phyloP scores from a whole-genome alignment of 1,284 basidiomycete genomes.

The Naganishia sp. region DNA sequence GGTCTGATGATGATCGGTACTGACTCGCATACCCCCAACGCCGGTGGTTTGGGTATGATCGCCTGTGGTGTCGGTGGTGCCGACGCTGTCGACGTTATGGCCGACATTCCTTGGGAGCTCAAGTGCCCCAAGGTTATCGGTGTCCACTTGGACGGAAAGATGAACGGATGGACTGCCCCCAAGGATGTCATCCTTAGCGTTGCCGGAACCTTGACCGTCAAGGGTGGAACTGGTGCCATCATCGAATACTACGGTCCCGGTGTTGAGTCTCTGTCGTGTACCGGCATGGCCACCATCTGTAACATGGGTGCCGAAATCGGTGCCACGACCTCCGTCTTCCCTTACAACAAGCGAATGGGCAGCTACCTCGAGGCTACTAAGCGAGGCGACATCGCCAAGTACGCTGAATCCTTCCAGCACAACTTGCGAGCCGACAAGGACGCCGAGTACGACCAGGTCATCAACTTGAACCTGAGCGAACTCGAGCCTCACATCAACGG shows the following conservation, averaged over 20 bases:
- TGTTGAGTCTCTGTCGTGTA: conserved; percentile 94
- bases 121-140: conserved; percentile 99
- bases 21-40: conserved; percentile 98
- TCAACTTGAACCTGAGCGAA: conserved; percentile 93
- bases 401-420: conserved; percentile 85
- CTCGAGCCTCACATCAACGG: conserved; percentile 99
- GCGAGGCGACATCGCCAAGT: conserved; percentile 82
- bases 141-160: conserved; percentile 93
- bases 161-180: conserved; percentile 94
- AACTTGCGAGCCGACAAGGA: conserved; percentile 87
- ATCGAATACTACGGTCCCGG: conserved; percentile 93
- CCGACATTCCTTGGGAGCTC: conserved; percentile 95
- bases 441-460: conserved; percentile 90
- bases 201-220: conserved; percentile 94
- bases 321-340: conserved; percentile 98
- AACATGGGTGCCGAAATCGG: conserved; percentile 99
- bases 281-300: conserved; percentile 96
- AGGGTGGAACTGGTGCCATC: conserved; percentile 95
- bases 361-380: conserved; percentile 93
- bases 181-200: conserved; percentile 99
- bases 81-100: conserved; percentile 99
- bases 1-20: conserved; percentile 99
- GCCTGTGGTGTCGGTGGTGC: conserved; percentile 99
- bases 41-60: conserved; percentile 98
- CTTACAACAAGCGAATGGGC: conserved; percentile 93